Percentiles rank a stretch among this genome's conserved stretches.
These are phyloP conservation scores for Populus trichocarpa DNA, from an alignment of 441 rosid genomes.

Conservation along the genomic window DNA sequence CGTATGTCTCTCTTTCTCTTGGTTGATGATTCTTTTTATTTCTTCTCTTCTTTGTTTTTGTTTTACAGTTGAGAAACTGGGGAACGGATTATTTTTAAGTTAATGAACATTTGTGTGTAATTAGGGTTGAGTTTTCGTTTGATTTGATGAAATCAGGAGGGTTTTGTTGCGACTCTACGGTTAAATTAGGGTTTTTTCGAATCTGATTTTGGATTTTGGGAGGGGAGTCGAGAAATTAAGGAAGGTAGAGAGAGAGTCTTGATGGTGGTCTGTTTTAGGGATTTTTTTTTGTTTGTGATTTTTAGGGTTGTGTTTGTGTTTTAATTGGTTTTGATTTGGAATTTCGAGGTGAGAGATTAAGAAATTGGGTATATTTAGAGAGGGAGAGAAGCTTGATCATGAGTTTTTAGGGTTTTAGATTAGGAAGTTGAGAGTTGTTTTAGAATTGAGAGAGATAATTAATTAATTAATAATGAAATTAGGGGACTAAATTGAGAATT, in stretches of 20 bases:
- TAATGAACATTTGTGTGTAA: neutral
- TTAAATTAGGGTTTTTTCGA: neutral
- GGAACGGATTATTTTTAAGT: neutral
- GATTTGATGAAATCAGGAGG: neutral
- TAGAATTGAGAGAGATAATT: neutral
- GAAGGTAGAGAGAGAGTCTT: neutral
- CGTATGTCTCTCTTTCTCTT: conserved; percentile 44
- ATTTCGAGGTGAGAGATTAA: neutral
- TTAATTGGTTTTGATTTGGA: neutral
- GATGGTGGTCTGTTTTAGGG: neutral
- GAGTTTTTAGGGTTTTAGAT: neutral
- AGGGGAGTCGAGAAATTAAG: neutral
- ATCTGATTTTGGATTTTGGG: neutral
- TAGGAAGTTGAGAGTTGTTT: neutral
- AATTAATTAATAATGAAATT: neutral
- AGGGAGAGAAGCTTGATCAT: neutral
- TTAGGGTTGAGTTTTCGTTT: neutral
- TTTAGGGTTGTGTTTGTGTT: neutral
- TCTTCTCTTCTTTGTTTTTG: neutral
- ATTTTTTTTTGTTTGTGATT: neutral
- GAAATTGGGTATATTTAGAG: neutral
- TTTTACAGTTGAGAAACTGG: neutral
- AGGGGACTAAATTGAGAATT: neutral
- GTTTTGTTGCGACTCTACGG: neutral
- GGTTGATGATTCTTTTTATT: neutral